Conservation (phyloP, 139 green algal species). For the Picochlorum sp. region DNA sequence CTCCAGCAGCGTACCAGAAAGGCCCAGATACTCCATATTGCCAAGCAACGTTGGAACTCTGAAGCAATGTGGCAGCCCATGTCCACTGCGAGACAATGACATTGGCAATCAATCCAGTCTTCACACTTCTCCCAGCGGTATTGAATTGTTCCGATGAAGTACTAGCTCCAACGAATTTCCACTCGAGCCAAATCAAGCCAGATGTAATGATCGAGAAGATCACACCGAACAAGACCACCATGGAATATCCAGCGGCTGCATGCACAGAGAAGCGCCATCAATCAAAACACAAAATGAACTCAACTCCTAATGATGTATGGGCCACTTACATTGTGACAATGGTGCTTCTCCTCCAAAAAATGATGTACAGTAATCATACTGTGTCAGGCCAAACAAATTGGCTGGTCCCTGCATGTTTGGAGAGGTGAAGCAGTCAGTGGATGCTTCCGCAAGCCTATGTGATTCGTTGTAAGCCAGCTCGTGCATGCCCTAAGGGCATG, state of each 20-base stretch:
- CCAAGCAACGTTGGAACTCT: slow-evolving; percentile 45
- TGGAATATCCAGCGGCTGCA: slow-evolving; percentile 9
- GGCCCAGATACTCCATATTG: slow-evolving; percentile 44
- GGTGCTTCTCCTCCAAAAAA: slow-evolving; percentile 23
- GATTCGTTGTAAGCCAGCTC: no score
- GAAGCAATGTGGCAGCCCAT: slow-evolving; percentile 52
- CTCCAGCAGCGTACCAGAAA: slow-evolving; percentile 77
- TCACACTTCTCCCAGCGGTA: slow-evolving; percentile 36
- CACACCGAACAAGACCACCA: slow-evolving; percentile 22
- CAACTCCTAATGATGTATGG: neutral
- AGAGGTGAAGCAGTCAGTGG: neutral
- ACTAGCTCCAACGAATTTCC: slow-evolving; percentile 15
- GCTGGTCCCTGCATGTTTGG: neutral
- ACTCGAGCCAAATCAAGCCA: slow-evolving; percentile 15
- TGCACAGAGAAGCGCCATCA: neutral
- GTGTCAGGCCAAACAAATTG: slow-evolving; percentile 13
- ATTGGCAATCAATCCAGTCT: slow-evolving; percentile 39
- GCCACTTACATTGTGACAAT: slow-evolving; percentile 12
- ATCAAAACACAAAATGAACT: neutral
- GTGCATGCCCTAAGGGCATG: no score
- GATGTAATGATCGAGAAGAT: slow-evolving; percentile 22
- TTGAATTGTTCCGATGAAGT: slow-evolving; percentile 39
- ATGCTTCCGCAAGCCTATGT: no score
- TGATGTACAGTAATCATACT: slow-evolving; percentile 18
- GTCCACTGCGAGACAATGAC: slow-evolving; percentile 40